phyloP scores from a whole-genome alignment of 345 rosid species.

The Eucalyptus regnans region DNA sequence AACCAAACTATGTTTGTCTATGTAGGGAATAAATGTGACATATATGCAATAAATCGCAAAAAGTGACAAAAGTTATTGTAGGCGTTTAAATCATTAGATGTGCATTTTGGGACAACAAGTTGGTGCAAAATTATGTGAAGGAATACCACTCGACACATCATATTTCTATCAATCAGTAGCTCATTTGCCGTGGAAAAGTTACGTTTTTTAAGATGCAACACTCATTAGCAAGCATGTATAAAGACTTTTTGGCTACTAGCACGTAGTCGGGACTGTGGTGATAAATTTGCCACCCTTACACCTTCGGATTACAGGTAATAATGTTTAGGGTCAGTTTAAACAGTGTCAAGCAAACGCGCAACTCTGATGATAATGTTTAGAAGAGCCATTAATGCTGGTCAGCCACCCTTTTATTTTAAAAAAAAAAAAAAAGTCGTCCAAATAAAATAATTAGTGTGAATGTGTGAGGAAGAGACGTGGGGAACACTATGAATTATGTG shows the following conservation, averaged over 20 bases:
- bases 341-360: not conserved
- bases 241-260: not conserved
- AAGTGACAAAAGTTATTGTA: not conserved
- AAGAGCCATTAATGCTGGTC: not conserved
- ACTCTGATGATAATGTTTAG: not conserved
- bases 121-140: not conserved
- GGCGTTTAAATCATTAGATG: not conserved
- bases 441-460: not conserved
- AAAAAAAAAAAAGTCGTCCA: not conserved
- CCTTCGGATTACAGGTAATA: not conserved
- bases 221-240: not conserved
- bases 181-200: not conserved
- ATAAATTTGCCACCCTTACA: not conserved
- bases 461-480: not conserved
- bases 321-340: not conserved
- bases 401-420: not conserved
- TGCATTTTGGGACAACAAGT: not conserved
- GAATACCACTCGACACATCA: not conserved
- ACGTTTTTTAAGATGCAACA: not conserved
- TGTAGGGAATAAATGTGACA: not conserved
- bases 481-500: too few relatives aligned
- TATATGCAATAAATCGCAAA: not conserved
- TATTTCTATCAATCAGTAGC: not conserved
- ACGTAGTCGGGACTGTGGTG: not conserved
- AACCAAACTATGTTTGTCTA: not conserved